These are phyloP conservation scores for Dendrobium nobile DNA, from an alignment of 106 monocot species.

Conservation along the genomic window DNA sequence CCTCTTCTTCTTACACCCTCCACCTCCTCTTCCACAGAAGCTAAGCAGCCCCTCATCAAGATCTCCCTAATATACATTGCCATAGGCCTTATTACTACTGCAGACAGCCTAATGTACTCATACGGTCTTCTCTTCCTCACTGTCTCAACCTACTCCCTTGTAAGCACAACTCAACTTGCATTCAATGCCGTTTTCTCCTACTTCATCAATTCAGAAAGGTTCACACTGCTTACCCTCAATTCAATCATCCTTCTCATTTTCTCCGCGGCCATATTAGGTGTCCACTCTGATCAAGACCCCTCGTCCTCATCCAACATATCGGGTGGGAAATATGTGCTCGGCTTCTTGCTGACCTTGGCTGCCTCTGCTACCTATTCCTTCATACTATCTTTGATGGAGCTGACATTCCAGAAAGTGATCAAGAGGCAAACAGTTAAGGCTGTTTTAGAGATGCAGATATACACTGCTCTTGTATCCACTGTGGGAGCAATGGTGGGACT, in stretches of 20 bases:
- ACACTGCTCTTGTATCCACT: conserved; percentile 13
- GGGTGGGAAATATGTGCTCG: conserved; percentile 5
- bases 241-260: conserved; percentile 10
- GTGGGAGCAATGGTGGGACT: conserved; percentile 21
- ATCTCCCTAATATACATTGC: conserved; percentile 2
- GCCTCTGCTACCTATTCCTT: conserved; percentile 44
- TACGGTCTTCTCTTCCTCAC: conserved; percentile 13
- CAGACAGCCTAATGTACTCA: conserved; percentile 18
- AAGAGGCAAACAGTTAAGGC: conserved; percentile 13
- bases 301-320: neutral
- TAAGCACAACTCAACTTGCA: conserved; percentile 13
- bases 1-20: conserved; percentile 6
- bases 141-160: conserved; percentile 12
- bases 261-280: conserved; percentile 6
- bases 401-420: conserved; percentile 32
- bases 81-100: conserved; percentile 9
- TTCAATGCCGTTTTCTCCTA: conserved; percentile 19
- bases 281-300: conserved; percentile 6
- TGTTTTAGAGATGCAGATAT: conserved; percentile 33
- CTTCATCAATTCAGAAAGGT: conserved; percentile 12
- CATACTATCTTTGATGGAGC: conserved; percentile 40
- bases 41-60: neutral
- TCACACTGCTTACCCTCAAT: conserved; percentile 10
- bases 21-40: neutral
- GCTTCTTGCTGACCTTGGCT: conserved; percentile 26